phyloP scores from a whole-genome alignment of 331 rosid species.

The Quercus tomentella region DNA sequence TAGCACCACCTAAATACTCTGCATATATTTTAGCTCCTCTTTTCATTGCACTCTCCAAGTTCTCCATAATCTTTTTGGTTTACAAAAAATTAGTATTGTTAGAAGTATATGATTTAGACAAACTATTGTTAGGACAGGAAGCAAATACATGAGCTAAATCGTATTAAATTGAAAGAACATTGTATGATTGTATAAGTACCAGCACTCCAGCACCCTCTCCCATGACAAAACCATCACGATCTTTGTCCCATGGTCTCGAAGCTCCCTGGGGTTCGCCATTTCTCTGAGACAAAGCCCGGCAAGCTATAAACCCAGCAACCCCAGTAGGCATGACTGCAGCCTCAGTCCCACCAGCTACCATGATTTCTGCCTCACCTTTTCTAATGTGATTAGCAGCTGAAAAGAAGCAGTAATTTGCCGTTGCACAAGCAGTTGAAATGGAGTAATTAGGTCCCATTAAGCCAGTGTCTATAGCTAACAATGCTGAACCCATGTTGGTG shows the following conservation, averaged over 20 bases:
- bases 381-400: constrained; percentile 68
- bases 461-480: constrained; percentile 67
- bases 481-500: constrained; percentile 69
- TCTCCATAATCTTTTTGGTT: constrained; percentile 54
- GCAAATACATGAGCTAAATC: not conserved
- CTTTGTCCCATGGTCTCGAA: constrained; percentile 71
- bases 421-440: constrained; percentile 71
- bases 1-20: constrained; percentile 71
- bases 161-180: not conserved
- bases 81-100: not conserved
- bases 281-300: constrained; percentile 71
- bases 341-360: constrained; percentile 70
- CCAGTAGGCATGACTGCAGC: constrained; percentile 59
- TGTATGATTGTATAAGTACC: constrained; percentile 23
- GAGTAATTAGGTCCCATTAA: constrained; percentile 74
- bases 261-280: constrained; percentile 59
- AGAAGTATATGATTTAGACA: not conserved
- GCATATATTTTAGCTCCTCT: constrained; percentile 61
- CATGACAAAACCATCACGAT: constrained; percentile 68
- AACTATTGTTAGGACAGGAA: not conserved
- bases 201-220: constrained; percentile 74
- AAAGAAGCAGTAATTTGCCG: constrained; percentile 59
- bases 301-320: constrained; percentile 65
- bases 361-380: constrained; percentile 72
- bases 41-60: constrained; percentile 62